Conservation (phyloP, 2,329 filamentous ascomycete genomes). For the Penicillium sp. region DNA sequence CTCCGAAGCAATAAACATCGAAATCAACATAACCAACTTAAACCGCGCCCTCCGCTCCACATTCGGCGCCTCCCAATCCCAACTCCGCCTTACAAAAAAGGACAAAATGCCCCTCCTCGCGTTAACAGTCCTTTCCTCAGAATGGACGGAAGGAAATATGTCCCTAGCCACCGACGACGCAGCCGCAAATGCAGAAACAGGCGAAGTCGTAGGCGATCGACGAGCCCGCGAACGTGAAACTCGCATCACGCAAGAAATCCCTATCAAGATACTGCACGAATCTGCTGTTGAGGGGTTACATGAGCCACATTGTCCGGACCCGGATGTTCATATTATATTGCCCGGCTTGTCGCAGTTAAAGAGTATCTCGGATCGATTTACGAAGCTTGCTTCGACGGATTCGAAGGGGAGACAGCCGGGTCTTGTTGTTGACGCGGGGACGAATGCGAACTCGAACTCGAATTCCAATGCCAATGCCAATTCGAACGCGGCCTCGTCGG, state of each 20-base stretch:
- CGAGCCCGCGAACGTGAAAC: constrained; percentile 77
- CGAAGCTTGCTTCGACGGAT: constrained; percentile 68
- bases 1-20: constrained; percentile 94
- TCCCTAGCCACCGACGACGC: constrained; percentile 57
- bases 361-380: constrained; percentile 93
- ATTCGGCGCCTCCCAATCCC: constrained; percentile 76
- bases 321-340: constrained; percentile 91
- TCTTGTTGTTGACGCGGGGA: constrained; percentile 6
- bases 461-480: not conserved
- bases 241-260: constrained; percentile 91
- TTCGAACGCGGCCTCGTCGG: not conserved
- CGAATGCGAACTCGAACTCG: constrained; percentile 36
- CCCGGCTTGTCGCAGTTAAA: constrained; percentile 88
- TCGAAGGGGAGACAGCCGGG: constrained; percentile 22
- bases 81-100: constrained; percentile 89
- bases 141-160: constrained; percentile 51
- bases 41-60: constrained; percentile 92
- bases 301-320: constrained; percentile 86
- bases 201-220: constrained; percentile 47
- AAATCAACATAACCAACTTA: constrained; percentile 85
- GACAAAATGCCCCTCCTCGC: constrained; percentile 84
- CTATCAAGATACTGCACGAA: constrained; percentile 85
- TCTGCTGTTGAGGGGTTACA: constrained; percentile 88
- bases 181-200: constrained; percentile 40
- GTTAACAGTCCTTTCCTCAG: constrained; percentile 78